Base-by-base conservation (phyloP, 78 protist species). In the Monosiga brevicollis region DNA sequence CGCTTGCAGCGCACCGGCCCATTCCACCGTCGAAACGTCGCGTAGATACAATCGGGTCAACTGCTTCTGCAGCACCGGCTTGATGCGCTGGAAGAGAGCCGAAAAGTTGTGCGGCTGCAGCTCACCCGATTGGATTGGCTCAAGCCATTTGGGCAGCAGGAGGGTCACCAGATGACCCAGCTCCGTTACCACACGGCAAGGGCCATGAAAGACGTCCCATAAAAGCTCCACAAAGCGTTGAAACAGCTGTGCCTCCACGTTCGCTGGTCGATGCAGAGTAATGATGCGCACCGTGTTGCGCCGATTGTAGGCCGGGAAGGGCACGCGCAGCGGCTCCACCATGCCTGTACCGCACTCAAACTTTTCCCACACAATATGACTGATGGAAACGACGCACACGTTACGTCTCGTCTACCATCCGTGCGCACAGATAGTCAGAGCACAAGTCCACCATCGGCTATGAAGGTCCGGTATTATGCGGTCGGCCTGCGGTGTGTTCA, bases 111-210 rank as follows among this genome's bases (percentile, higher is more conserved):
- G 6, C 1, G 76, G 22, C 39, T 73, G 11, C 32, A 34, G 24
- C 2, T 3, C 2, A 2, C 79, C 81, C 35, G 9, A 6, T 20
- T 11, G 26, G 34, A 78, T 73, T 29, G 81, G 81, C 73, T 26
- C 81, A 15, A 3, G 0, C 73, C 43, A 78, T 42, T 22, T 11
- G 42, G 71, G 73, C 34, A 43, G 35, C 42, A 78, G 73, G 37
- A 78, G 81, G 9, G 29, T 23, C 10, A 49, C 73, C 3, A 78
- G 37, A 40, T 78, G 40, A 0, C 35, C 25, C 10, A 78, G 81
- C 29, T 78, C 81, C 42, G 26, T 78, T 34, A 78, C n/a, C n/a
- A 43, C 81, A 22, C 73, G 36, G 40, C 81, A 78, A 0, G 73
- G 40, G 40, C 70, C 81, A 29, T 78, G 38, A 29, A 43, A 78